Evolutionary conservation across 495 filamentous ascomycete genomes (phyloP).

Genomic region (Amphirosellinia nigrospora): DNA sequence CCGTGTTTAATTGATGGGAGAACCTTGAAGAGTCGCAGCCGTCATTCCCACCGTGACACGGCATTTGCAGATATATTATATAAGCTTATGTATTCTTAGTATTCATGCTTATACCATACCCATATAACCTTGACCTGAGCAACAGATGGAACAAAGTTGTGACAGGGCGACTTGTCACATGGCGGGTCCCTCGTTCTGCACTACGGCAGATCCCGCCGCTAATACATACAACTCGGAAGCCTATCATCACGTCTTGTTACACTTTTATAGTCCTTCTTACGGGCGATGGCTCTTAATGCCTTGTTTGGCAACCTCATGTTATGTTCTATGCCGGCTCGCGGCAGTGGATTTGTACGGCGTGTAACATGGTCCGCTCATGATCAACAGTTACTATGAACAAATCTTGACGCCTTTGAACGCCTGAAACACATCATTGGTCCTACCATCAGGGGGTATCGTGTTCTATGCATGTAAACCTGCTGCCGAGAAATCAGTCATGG

Average conservation of each 20-base stretch:
- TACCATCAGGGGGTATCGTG: conserved; percentile 24
- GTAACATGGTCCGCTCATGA: background rate
- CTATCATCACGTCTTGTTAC: background rate
- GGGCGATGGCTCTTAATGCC: background rate
- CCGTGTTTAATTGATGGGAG: background rate
- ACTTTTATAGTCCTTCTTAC: background rate
- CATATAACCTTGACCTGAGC: background rate
- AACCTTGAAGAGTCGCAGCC: background rate
- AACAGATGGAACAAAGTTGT: background rate
- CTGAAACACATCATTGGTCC: conserved; percentile 3
- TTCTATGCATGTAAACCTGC: conserved; percentile 24
- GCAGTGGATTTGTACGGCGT: conserved; percentile 6
- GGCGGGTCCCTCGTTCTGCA: background rate
- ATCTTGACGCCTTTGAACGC: background rate
- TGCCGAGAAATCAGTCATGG: conserved; percentile 5
- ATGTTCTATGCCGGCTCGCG: background rate
- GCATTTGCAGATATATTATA: background rate
- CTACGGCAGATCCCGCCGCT: conserved; percentile 10
- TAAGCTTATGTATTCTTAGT: background rate
- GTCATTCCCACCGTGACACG: conserved; percentile 13
- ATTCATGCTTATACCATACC: no score
- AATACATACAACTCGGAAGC: background rate
- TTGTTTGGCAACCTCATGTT: background rate
- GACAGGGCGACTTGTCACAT: background rate
- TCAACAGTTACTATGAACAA: conserved; percentile 3